Evolutionary conservation across 2,329 filamentous ascomycete species (phyloP), one percentile per base, ranked within the genome.

Genomic region (Epichloe sibirici): DNA sequence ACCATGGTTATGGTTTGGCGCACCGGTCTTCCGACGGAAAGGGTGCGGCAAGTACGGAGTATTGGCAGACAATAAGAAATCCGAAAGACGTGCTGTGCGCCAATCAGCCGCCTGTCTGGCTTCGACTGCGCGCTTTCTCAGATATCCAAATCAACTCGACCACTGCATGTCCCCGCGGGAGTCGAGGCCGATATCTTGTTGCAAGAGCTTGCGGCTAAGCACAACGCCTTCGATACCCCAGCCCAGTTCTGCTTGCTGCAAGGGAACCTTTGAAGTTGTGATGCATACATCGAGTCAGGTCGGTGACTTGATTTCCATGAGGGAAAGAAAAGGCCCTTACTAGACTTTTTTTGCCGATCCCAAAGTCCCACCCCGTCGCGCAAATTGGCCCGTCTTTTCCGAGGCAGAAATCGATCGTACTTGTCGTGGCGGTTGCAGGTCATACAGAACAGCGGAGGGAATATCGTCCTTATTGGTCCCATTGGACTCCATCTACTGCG

Each of bases 1-100:
- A 34, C 44, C n/a, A 46, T 48, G 34, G 45, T 48, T 48, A 46
- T 48, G 34, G 45, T 48, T 48, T 15, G 45, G 31, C 12, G 5
- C 28, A n/a, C 34, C 17, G 17, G 25, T 51, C 39, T 51, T 45
- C 48, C 48, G 51, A 53, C 51, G 51, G 51, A 34, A 39, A 34
- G 17, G 25, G 28, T 9, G 28, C 28, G 28, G 8, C 9, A 4
- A 12, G 17, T 7, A 28, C 23, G 6, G 28, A 45, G 23, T 34
- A 34, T 31, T n/a, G 37, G 17, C 34, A 39, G n/a, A 43, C 37
- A n/a, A 35, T 15, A 37, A 13, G 25, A 25, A 40, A 21, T 15
- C 43, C 28, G 6, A 25, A 23, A 3, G 40, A 15, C 35, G 5
- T 46, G 45, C 45, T 35, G 45, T 46, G 44, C 43, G 37, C 23